phyloP scores from a whole-genome alignment of 176 grass and related monocot genomes.

The Echinochloa phyllopogon region DNA sequence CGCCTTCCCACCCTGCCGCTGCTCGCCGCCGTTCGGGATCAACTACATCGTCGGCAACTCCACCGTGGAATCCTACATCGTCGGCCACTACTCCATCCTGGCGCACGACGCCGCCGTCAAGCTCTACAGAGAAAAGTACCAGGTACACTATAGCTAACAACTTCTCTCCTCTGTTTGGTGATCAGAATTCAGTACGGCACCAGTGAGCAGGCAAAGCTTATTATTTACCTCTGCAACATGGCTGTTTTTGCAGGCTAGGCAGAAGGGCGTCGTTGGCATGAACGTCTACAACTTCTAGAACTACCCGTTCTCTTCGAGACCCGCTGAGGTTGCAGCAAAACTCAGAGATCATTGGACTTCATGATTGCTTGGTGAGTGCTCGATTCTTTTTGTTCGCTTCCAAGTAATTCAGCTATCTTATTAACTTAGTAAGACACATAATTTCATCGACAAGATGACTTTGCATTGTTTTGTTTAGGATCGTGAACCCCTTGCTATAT shows the following conservation, averaged over 20 bases:
- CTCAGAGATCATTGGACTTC: constrained; percentile 69
- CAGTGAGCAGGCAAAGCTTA: background rate
- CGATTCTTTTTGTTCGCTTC: background rate
- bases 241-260: constrained; percentile 44
- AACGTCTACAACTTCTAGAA: constrained; percentile 78
- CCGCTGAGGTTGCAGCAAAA: constrained; percentile 50
- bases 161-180: background rate
- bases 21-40: constrained; percentile 63
- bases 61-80: constrained; percentile 72
- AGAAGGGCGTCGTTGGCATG: constrained; percentile 68
- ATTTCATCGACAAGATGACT: background rate
- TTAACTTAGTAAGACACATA: background rate
- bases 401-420: background rate
- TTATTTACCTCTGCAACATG: background rate
- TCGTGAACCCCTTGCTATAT: constrained; percentile 68
- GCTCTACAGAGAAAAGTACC: constrained; percentile 74
- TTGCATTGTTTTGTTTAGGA: constrained; percentile 30
- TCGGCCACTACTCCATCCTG: constrained; percentile 55
- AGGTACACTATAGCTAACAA: constrained; percentile 18
- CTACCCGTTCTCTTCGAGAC: constrained; percentile 55
- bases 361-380: constrained; percentile 62
- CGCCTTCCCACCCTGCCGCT: constrained; percentile 63
- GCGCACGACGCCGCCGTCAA: constrained; percentile 61
- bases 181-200: background rate
- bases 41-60: constrained; percentile 70